Base-by-base conservation (phyloP, 495 filamentous ascomycete genomes). In the Podospora pseudoanserina region DNA sequence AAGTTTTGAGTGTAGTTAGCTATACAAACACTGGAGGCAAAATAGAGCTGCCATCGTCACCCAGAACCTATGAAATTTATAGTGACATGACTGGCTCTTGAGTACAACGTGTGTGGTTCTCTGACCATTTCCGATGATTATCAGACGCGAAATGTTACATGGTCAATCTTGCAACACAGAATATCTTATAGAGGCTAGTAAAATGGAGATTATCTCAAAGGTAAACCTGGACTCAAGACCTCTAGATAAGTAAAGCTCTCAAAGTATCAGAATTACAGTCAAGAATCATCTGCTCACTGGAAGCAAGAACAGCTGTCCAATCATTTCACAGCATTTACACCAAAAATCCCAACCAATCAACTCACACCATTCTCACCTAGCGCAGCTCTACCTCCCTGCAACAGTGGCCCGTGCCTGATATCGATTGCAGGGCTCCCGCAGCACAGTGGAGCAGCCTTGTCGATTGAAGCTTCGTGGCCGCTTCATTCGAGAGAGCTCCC, bases 381-480 rank as follows among this genome's bases (percentile, higher is more conserved):
- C 59, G 59, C 16, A 27, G 19, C 6, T 18, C n/a, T 9, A 58
- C 16, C 6, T 16, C 59, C 59, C 28, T 27, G 59, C 59, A 32
- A 26, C 11, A 61, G 18, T 61, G 55, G 55, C 55, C 26, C 23
- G 59, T 28, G 28, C 59, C 4, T 32, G 1, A 32, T 27, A 58
- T 20, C 5, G 56, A 27, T 20, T 58, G n/a, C 56, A 58, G 56
- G 16, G 28, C 2, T 27, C 7, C 20, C 26, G 59, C 27, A 28
- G 59, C 59, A 63, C 55, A 58, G 55, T 62, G 57, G 54, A 44
- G 63, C 69, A 71, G 69, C 69, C 66, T 66, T 66, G 69, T 58
- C 64, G 54, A 67, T 73, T 76, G 70, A 74, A 78, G 75, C 76
- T 78, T 67, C 76, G 76, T 78, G 76, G 72, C 75, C 75, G 72